Base-by-base conservation (phyloP, 1,284 basidiomycete genomes). In the Rhodotorula sp. region DNA sequence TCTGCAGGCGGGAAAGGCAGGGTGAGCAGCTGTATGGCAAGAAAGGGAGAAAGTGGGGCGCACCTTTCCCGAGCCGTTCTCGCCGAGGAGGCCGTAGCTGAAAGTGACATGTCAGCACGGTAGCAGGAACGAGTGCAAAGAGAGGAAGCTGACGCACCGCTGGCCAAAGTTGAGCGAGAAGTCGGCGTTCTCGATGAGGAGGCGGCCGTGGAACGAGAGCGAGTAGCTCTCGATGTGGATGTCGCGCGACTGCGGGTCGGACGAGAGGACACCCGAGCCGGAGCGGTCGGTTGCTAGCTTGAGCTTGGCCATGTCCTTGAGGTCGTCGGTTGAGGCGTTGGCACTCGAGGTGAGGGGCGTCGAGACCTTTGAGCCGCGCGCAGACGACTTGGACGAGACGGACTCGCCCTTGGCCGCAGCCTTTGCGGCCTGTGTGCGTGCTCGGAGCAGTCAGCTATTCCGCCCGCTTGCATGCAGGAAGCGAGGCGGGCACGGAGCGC, bases 1-100 rank as follows among this genome's bases (percentile, higher is more conserved):
- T 85, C 82, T 82, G 66, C 15, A 25, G 5, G 51, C 12, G 25
- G 13, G 44, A 2, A 48, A n/a, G 21, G 39, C 9, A 36, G 25
- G 9, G 39, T 64, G 41, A 51, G 41, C 36, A 27, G 58, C 3
- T 7, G 22, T 6, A 17, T 5, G 4, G 13, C 29, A 6, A n/a
- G 4, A 1, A 6, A 21, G 22, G 19, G n/a, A 34, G 36, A 36
- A 61, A 19, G 39, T 21, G 6, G 17, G 41, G 79, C 87, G 80
- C 74, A 94, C 93, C 88, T 99, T 99, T 82, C 96, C 96, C 27
- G 92, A 96, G 57, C 96, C 96, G 81, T 99, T 98, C 83, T 97
- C 94, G 69, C 96, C 96, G 68, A 98, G 86, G 39, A 98, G 86
- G 84, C 96, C 96, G 81, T 99, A 88, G 78, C 85, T 84, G 70